Evolutionary conservation across 352 stramenopile genomes (phyloP), one percentile per base, ranked within the genome.

Genomic region (Phytophthora cryptogea): DNA sequence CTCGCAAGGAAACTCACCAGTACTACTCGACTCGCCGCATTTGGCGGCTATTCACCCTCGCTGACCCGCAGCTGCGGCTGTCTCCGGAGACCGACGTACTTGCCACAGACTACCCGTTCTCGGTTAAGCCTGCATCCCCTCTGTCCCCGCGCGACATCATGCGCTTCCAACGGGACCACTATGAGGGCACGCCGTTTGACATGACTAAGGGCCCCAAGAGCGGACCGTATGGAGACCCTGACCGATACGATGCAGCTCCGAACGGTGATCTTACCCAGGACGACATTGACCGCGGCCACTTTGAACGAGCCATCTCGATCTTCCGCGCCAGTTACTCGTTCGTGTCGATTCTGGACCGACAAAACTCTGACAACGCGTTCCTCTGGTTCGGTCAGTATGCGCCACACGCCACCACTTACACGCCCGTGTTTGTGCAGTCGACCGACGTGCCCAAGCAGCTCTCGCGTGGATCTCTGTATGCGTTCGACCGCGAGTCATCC

Each of bases 291-390:
- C 43, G 57, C 7, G 89, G 90, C 9, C 72, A 89, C 50, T 96
- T 96, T 56, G 92, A 98, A 62, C 88, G 95, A 20, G 77, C 90
- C 1, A 98, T 98, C 66, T 98, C 92, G 2, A 89, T 98, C 31
- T 98, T 97, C 70, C 88, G 92, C 17, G 90, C 92, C 8, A 92
- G 77, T 26, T 97, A 98, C 80, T 92, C 82, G 44, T 93, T 92
- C 54, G 79, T 95, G 17, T 86, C 83, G 5, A 73, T 92, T 26
- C 42, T 87, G 36, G 72, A 95, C 51, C 64, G 74, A 1, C 42
- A 65, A 26, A 86, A 91, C 43, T 17, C 68, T 5, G 79, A 92
- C 70, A 76, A 86, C 20, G 79, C 76, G 2, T 83, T 80, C 54
- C 50, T 95, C 11, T 95, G 86, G 86, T 96, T 97, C 61, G 89